Percentiles rank a stretch among this genome's conserved stretches.
Conservation (phyloP, 2,329 filamentous ascomycete genomes). For the Fusarium staphyleae region DNA sequence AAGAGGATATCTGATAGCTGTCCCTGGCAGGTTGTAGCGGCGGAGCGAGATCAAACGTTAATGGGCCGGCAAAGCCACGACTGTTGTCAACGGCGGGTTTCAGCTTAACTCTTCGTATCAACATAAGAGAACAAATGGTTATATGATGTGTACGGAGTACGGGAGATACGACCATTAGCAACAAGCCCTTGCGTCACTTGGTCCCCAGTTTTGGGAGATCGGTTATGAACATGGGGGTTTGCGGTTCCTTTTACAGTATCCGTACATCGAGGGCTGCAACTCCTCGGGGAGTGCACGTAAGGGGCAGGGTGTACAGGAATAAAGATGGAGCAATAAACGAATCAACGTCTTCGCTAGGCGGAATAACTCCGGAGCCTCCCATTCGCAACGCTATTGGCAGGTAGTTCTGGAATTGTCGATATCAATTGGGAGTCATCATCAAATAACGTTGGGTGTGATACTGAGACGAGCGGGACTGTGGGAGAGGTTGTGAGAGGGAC, state of each 20-base stretch:
- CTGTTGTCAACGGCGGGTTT: not conserved
- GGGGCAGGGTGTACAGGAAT: not conserved
- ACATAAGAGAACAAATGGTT: constrained; percentile 3
- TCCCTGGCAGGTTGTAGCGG: too few species aligned
- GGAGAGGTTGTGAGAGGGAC: too few species aligned
- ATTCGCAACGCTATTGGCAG: not conserved
- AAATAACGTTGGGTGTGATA: too few species aligned
- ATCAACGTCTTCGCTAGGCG: not conserved
- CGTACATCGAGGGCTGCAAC: not conserved
- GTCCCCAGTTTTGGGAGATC: constrained; percentile 1
- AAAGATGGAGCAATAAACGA: not conserved
- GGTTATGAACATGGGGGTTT: not conserved
- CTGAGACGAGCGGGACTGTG: too few species aligned
- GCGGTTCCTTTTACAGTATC: not conserved
- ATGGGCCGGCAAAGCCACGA: not conserved
- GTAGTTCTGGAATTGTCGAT: not conserved
- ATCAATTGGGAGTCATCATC: not conserved
- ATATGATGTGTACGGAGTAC: constrained; percentile 5
- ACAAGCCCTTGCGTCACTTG: constrained; percentile 20
- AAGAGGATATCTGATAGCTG: too few species aligned
- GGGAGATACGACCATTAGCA: not conserved
- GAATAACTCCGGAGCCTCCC: not conserved
- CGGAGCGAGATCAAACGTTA: not conserved
- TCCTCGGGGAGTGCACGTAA: constrained; percentile 10
- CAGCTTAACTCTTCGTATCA: not conserved